Conservation (phyloP, 1,139 yeast species). For the Pichia sp. region DNA sequence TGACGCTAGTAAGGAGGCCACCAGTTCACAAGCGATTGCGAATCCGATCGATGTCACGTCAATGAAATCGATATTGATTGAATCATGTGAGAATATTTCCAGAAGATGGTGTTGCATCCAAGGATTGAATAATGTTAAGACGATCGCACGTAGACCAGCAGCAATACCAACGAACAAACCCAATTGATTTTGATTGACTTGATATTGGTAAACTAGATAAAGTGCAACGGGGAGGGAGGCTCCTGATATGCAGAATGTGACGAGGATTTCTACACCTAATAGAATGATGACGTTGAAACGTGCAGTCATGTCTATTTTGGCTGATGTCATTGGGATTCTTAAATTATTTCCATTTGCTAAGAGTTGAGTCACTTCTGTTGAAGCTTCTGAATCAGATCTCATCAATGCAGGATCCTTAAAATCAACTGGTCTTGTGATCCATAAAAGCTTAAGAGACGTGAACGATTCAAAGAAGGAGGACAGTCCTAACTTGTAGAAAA, state of each 20-base stretch:
- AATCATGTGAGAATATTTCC: slow-evolving; percentile 27
- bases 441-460: slow-evolving; percentile 50
- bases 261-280: slow-evolving; percentile 45
- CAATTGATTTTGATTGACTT: slow-evolving; percentile 58
- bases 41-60: slow-evolving; percentile 48
- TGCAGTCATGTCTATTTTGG: slow-evolving; percentile 34
- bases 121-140: slow-evolving; percentile 45
- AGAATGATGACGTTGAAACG: slow-evolving; percentile 47
- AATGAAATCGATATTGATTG: slow-evolving; percentile 46
- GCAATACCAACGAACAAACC: slow-evolving; percentile 58
- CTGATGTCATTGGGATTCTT: neutral
- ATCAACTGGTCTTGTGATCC: slow-evolving; percentile 34
- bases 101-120: slow-evolving; percentile 39
- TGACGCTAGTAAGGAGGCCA: slow-evolving; percentile 43
- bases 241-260: slow-evolving; percentile 39
- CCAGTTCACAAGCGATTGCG: slow-evolving; percentile 40
- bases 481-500: slow-evolving; percentile 15
- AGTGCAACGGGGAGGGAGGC: slow-evolving; percentile 49
- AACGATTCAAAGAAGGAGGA: slow-evolving; percentile 30
- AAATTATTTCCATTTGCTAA: too few species aligned
- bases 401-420: neutral
- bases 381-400: neutral
- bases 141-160: slow-evolving; percentile 46
- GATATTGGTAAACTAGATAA: slow-evolving; percentile 56
- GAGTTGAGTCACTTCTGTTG: neutral